Base-by-base conservation (phyloP, 2,329 filamentous ascomycete species). In the Hypoxylon sp. region DNA sequence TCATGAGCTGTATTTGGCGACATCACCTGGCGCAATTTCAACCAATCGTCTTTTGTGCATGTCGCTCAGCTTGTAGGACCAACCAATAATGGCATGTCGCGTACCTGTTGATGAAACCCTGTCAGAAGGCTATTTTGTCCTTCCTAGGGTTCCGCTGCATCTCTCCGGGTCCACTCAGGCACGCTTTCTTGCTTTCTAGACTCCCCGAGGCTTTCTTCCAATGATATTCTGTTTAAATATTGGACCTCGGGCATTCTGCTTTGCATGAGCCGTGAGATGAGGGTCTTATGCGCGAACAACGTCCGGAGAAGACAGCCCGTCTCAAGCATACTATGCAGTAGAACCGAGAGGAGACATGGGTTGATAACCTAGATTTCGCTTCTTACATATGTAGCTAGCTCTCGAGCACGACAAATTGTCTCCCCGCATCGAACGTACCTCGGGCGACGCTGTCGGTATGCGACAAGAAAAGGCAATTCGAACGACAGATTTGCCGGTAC, bases 21-120 rank as follows among this genome's bases (percentile, higher is more conserved):
- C 53, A 68, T 72, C 70, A 72, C 57, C 70, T 72, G 65, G 67
- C 68, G 61, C 61, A 48, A 51, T 56, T 46, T 48, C 21, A 50
- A 38, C 65, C 68, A 70, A 70, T 65, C 50, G 65, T 60, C 58
- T 50, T 56, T 36, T 38, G 46, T 25, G 43, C 60, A 57, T 63
- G 65, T 63, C 49, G 49, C 61, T 63, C 61, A 68, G 55, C 64
- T 63, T 68, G 59, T 38, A 19, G 5, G 52, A 41, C 52, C 51
- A 56, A 43, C 68, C 68, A 70, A 68, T 68, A 57, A 68, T 63
- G 61, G 56, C 51, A 46, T 30, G 52, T 68, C 60, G 57, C 61
- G 58, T 68, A 65, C 55, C 65, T 62, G 65, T 59, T 32, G 43
- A 62, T 60, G 59, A 60, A 68, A 66, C 62, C 68, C 63, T 48